Evolutionary conservation across 441 rosid genomes (phyloP).

Genomic region (Metrosideros polymorpha): DNA sequence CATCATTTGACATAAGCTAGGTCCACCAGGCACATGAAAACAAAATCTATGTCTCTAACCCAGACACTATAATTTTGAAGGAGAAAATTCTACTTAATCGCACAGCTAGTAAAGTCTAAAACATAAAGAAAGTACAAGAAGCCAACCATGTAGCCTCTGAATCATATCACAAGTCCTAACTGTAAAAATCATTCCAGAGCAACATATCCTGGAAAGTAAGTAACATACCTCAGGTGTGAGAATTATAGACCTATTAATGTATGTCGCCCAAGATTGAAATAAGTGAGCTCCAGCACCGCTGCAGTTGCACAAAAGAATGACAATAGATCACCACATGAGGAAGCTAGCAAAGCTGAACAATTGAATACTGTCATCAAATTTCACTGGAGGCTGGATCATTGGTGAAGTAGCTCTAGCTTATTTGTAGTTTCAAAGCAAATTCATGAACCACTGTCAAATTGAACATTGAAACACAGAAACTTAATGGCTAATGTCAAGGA

Average conservation of each 20-base stretch:
- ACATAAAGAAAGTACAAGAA: not conserved
- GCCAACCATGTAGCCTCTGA: not conserved
- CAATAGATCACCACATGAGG: not conserved
- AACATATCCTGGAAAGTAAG: not conserved
- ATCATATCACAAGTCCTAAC: not conserved
- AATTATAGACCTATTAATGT: conserved; percentile 75
- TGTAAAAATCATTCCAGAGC: not conserved
- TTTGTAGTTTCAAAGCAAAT: not conserved
- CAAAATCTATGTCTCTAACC: not conserved
- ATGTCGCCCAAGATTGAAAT: conserved; percentile 77
- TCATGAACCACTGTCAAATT: not conserved
- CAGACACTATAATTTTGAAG: not conserved
- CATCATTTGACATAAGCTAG: not conserved
- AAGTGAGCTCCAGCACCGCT: conserved; percentile 98
- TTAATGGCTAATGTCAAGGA: not conserved
- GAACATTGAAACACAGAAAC: not conserved
- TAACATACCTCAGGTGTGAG: conserved; percentile 86
- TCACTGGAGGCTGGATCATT: not conserved
- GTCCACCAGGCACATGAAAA: not conserved
- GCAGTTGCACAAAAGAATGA: not conserved
- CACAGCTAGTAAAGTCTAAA: not conserved
- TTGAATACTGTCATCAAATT: not conserved
- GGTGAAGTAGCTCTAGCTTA: not conserved
- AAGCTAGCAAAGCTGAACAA: not conserved
- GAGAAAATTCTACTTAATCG: not conserved